Percentiles rank a stretch among this genome's conserved stretches.
phyloP scores from a whole-genome alignment of 768 basidiomycete species.

The Macrolepiota albuminosa region DNA sequence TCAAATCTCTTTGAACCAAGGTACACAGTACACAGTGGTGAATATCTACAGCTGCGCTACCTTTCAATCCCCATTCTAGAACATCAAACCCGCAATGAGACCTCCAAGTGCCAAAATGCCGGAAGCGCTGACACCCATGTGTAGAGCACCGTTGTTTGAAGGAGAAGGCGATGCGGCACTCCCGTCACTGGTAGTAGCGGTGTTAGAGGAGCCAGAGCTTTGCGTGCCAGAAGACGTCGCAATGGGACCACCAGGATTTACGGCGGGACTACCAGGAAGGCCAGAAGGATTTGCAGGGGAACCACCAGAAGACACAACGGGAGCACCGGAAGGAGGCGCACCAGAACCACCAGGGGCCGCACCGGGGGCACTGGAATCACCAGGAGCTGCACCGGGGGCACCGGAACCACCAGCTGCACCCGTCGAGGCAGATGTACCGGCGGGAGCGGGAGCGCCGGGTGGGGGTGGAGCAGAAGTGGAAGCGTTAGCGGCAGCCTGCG shows the following conservation, averaged over 20 bases:
- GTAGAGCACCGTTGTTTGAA: constrained; percentile 11
- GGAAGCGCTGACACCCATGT: constrained; percentile 28
- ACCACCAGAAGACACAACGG: too few species aligned
- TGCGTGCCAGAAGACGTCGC: background rate
- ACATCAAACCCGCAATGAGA: constrained; percentile 27
- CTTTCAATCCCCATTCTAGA: constrained; percentile 14
- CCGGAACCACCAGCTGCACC: too few species aligned
- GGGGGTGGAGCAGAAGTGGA: background rate
- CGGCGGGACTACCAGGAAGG: too few species aligned
- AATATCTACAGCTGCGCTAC: background rate
- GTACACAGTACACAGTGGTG: background rate
- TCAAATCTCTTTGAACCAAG: too few species aligned
- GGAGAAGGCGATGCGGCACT: background rate
- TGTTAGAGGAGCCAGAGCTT: background rate
- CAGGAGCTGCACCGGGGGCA: too few species aligned
- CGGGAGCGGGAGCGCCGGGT: too few species aligned
- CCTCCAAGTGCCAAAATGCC: constrained; percentile 26
- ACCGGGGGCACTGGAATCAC: too few species aligned
- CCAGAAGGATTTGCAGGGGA: too few species aligned
- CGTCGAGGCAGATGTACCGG: too few species aligned
- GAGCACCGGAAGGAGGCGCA: too few species aligned
- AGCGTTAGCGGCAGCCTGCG: constrained; percentile 13
- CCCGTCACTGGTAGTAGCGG: background rate
- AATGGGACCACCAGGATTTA: too few species aligned
- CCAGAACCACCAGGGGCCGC: too few species aligned